phyloP scores from a whole-genome alignment of 1,284 basidiomycete genomes.

The Cystobasidium sp. region DNA sequence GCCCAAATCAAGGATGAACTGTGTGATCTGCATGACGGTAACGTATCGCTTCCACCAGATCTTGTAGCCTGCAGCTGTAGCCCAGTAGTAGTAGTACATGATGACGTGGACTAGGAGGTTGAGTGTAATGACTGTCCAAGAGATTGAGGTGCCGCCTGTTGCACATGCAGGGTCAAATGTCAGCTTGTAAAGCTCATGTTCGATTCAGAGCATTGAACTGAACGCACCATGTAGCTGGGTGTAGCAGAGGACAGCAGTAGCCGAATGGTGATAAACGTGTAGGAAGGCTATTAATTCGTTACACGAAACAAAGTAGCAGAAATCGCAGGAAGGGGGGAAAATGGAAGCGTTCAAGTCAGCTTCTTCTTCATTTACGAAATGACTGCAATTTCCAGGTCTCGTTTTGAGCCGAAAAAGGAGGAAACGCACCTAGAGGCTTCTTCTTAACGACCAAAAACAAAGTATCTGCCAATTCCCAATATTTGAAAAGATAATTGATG shows the following conservation, averaged over 20 bases:
- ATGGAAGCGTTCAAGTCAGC: too few relatives aligned
- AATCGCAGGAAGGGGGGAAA: slow-evolving; percentile 2
- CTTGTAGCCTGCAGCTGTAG: slow-evolving; percentile 89
- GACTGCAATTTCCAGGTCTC: too few relatives aligned
- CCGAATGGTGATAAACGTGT: slow-evolving; percentile 98
- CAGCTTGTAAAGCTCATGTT: not conserved
- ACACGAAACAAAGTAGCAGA: not conserved
- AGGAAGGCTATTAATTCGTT: slow-evolving; percentile 65
- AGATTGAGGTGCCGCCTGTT: slow-evolving; percentile 77
- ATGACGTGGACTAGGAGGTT: slow-evolving; percentile 95
- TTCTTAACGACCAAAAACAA: slow-evolving; percentile 98
- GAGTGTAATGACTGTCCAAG: slow-evolving; percentile 92
- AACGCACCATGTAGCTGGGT: slow-evolving; percentile 76
- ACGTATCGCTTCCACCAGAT: slow-evolving; percentile 99
- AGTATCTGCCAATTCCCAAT: slow-evolving; percentile 87
- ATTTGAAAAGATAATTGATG: slow-evolving; percentile 98
- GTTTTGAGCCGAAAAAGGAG: not conserved
- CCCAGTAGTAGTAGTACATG: slow-evolving; percentile 99
- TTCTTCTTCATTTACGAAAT: too few relatives aligned
- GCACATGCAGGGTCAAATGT: not conserved
- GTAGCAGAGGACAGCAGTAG: slow-evolving; percentile 94
- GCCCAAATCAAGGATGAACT: slow-evolving; percentile 88
- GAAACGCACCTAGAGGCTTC: slow-evolving; percentile 81
- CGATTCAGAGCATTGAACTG: too few relatives aligned
- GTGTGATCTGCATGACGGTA: slow-evolving; percentile 92